Conservation (phyloP, 331 rosid genomes). For the Arachis monticola region DNA sequence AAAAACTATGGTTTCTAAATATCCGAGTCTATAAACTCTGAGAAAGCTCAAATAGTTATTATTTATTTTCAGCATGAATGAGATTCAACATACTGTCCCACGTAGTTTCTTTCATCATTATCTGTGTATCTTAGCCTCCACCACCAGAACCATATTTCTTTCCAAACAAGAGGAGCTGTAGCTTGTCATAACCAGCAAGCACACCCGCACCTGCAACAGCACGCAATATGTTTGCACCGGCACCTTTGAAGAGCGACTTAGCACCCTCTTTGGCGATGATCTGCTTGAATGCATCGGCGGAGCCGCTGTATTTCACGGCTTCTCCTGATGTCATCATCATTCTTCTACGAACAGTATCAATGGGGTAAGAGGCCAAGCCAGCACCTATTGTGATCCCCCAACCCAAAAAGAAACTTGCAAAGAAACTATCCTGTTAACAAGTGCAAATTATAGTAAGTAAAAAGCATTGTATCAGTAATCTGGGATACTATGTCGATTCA, state of each 20-base stretch:
- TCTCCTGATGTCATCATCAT: conserved; percentile 96
- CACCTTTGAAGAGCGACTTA: conserved; percentile 88
- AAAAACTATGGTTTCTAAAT: conserved; percentile 35
- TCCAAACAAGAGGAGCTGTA: conserved; percentile 65
- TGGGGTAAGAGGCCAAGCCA: conserved; percentile 78
- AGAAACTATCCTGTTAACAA: conserved; percentile 69
- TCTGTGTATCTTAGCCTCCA: conserved; percentile 57
- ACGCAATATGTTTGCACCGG: conserved; percentile 83
- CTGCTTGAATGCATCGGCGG: conserved; percentile 65
- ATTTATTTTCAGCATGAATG: conserved; percentile 30
- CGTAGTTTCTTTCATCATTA: conserved; percentile 38
- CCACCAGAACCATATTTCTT: conserved; percentile 87
- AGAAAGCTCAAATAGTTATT: conserved; percentile 14
- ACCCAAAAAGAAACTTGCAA: conserved; percentile 78
- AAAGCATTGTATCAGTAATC: background rate
- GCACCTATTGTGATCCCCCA: conserved; percentile 87
- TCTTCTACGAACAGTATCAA: conserved; percentile 81
- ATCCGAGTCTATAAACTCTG: conserved; percentile 9
- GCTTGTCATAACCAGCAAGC: conserved; percentile 80
- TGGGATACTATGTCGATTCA: no score
- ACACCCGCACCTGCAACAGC: conserved; percentile 90
- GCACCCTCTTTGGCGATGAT: conserved; percentile 74
- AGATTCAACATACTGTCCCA: conserved; percentile 13
- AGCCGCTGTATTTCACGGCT: conserved; percentile 81
- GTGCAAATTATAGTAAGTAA: conserved; percentile 18